Conservation (phyloP, 169 alveolate genomes). For the Plasmodium coatneyi region DNA sequence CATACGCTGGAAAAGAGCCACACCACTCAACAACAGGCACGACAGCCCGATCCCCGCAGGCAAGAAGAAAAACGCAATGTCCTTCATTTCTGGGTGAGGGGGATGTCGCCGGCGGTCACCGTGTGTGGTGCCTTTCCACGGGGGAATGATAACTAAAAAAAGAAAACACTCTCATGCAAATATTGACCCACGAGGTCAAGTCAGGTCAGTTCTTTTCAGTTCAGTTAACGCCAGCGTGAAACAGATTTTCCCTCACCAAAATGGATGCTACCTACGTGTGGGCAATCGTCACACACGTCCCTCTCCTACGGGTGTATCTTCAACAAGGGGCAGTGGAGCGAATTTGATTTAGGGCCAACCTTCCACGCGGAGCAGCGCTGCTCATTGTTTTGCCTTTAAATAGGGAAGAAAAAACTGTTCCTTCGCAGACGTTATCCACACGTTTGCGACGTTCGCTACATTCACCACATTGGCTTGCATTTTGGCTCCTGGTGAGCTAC, state of each 20-base stretch:
- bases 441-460: not conserved
- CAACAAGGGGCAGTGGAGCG: not conserved
- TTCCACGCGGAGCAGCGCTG: not conserved
- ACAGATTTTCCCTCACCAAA: not conserved
- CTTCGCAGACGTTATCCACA: not conserved
- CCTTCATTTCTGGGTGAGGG: slow-evolving; percentile 26
- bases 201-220: not conserved
- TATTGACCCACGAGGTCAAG: not conserved
- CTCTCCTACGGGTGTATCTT: not conserved
- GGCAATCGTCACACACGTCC: not conserved
- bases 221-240: not conserved
- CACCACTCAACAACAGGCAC: slow-evolving; percentile 38
- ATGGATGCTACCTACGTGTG: not conserved
- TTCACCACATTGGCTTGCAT: not conserved
- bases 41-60: slow-evolving; percentile 60
- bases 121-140: not conserved
- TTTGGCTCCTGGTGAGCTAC: not conserved
- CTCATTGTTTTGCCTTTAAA: not conserved
- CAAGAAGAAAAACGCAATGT: slow-evolving; percentile 49
- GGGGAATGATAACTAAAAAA: not conserved
- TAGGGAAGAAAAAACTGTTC: not conserved
- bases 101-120: not conserved
- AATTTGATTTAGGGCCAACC: not conserved
- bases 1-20: slow-evolving; percentile 48
- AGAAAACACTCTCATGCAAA: not conserved